phyloP scores from a whole-genome alignment of 306 rosid genomes.

The Acacia crassicarpa region DNA sequence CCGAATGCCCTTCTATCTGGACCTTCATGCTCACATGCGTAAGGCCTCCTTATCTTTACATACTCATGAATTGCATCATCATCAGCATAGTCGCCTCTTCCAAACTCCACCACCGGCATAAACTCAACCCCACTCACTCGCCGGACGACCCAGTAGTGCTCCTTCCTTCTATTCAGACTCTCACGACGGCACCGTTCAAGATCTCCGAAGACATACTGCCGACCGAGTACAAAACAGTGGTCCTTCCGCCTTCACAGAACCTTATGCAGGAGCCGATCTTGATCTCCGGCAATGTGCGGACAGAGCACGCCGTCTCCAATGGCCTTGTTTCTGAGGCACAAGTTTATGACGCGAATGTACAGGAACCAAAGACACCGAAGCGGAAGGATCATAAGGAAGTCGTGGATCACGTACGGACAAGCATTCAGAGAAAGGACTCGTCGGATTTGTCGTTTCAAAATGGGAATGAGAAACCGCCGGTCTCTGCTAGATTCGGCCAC shows the following conservation, averaged over 20 bases:
- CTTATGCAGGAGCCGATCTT: neutral
- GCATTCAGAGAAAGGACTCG: conserved; percentile 49
- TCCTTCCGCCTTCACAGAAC: neutral
- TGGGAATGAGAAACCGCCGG: conserved; percentile 69
- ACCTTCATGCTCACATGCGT: conserved; percentile 54
- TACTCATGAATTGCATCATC: conserved; percentile 78
- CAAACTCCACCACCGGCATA: conserved; percentile 45
- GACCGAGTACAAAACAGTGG: neutral
- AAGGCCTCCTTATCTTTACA: conserved; percentile 80
- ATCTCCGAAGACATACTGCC: neutral
- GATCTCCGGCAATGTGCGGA: neutral
- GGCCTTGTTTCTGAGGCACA: conserved; percentile 10
- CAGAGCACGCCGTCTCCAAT: neutral
- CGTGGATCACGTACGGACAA: neutral
- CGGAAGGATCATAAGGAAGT: neutral
- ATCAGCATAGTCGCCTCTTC: conserved; percentile 79
- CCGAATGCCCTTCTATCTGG: conserved; percentile 66
- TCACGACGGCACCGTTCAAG: conserved; percentile 11
- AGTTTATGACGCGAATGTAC: conserved; percentile 28
- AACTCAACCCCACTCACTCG: conserved; percentile 24
- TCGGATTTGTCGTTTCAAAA: conserved; percentile 39
- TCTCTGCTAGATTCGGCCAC: conserved; percentile 58
- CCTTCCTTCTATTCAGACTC: neutral
- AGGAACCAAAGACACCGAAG: neutral
- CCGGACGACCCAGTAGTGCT: neutral